phyloP scores from a whole-genome alignment of 2,329 filamentous ascomycete species.

The Talaromyces verruculosus region DNA sequence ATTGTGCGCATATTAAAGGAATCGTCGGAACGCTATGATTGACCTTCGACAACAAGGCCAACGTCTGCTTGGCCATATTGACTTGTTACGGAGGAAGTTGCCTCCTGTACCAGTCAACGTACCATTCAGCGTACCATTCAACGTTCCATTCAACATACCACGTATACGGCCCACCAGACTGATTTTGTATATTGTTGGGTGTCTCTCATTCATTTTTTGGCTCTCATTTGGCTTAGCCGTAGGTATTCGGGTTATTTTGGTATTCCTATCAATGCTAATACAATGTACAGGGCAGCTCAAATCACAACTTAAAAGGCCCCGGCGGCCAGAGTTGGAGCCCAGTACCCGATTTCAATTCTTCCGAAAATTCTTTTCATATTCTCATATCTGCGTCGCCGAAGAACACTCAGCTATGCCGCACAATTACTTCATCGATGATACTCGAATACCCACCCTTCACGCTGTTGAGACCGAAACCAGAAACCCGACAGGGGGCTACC shows the following conservation, averaged over 20 bases:
- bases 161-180: slow-evolving; percentile 15
- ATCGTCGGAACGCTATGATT: not conserved
- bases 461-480: slow-evolving; percentile 48
- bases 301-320: slow-evolving; percentile 4
- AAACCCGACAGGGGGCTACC: slow-evolving; percentile 28
- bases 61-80: slow-evolving; percentile 4
- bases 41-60: slow-evolving; percentile 5
- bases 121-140: not conserved
- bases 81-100: slow-evolving; percentile 4
- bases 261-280: not conserved
- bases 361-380: slow-evolving; percentile 54
- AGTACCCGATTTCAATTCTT: slow-evolving; percentile 35
- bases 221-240: slow-evolving; percentile 2
- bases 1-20: not conserved
- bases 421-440: slow-evolving; percentile 58
- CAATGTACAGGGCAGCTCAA: not conserved
- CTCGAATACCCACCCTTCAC: slow-evolving; percentile 60
- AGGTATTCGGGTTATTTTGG: not conserved
- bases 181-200: slow-evolving; percentile 7
- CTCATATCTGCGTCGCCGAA: slow-evolving; percentile 53
- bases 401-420: slow-evolving; percentile 56
- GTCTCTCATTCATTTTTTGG: slow-evolving; percentile 9
- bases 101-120: not conserved
- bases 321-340: slow-evolving; percentile 31
- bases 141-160: slow-evolving; percentile 12